phyloP scores from a whole-genome alignment of 495 filamentous ascomycete genomes.

The Daldinia concentrica region DNA sequence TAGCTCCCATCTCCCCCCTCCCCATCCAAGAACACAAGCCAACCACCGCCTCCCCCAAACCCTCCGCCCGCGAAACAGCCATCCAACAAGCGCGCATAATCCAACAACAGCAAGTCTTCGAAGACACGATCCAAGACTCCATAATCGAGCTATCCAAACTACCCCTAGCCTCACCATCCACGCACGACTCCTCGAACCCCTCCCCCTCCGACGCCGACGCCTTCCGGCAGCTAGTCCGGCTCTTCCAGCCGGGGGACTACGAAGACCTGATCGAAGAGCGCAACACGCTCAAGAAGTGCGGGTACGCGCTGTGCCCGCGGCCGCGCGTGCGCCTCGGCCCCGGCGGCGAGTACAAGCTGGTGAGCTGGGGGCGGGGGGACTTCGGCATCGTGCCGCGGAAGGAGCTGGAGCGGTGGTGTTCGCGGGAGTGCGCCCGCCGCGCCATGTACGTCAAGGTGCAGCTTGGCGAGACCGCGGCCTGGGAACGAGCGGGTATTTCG shows the following conservation, averaged over 20 bases:
- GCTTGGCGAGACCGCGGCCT: conserved; percentile 78
- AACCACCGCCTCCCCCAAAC: conserved; percentile 13
- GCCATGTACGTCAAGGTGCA: conserved; percentile 89
- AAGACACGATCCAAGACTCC: conserved; percentile 60
- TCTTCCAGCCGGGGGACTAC: conserved; percentile 88
- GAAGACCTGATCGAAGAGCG: conserved; percentile 87
- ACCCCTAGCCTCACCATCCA: conserved; percentile 58
- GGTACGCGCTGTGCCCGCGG: conserved; percentile 79
- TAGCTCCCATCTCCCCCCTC: conserved; percentile 41
- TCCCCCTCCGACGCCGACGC: conserved; percentile 61
- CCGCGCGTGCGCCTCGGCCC: conserved; percentile 55
- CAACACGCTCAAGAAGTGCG: conserved; percentile 80
- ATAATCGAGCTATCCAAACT: conserved; percentile 75
- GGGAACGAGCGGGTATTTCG: conserved; percentile 66
- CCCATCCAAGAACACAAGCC: conserved; percentile 30
- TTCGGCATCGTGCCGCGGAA: conserved; percentile 67
- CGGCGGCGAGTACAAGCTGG: conserved; percentile 60
- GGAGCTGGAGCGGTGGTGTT: conserved; percentile 89
- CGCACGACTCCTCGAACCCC: conserved; percentile 67
- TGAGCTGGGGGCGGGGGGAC: conserved; percentile 57
- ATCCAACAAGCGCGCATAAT: conserved; percentile 82
- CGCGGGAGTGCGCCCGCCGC: conserved; percentile 75
- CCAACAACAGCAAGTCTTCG: conserved; percentile 77
- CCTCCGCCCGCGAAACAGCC: conserved; percentile 67
- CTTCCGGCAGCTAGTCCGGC: conserved; percentile 67